Base-by-base conservation (phyloP, 2,329 filamentous ascomycete genomes). In the Talaromyces islandicus region DNA sequence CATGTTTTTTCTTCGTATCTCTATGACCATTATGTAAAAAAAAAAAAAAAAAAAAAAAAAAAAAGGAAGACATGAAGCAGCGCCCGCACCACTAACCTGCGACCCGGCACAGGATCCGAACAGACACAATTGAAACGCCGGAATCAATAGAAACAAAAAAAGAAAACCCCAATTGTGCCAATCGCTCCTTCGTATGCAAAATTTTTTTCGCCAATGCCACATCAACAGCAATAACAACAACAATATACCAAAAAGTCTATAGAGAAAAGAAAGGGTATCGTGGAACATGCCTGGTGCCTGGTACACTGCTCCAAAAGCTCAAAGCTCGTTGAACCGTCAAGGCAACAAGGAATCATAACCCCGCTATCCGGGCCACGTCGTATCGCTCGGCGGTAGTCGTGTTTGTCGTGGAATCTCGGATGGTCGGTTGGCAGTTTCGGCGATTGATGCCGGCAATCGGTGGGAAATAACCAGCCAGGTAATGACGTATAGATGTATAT, bases 131-230 rank as follows among this genome's bases (percentile, higher is more conserved):
- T 10, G 12, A 52, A 50, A 52, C 48, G 48, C 48, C 25, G 19
- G 25, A 52, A 29, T 52, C 24, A 21, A 17, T 14, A 29, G 14
- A 17, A 52, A 27, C 4, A 51, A 14, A 51, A 51, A 51, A 25
- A 29, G 30, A 4, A 29, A 25, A 24, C 7, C 11, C 48, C 48
- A 10, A 29, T 52, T 25, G 25, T 51, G 48, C 48, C 48, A 52
- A 48, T 59, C 29, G 41, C 58, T 59, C 53, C 58, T 32, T 56
- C 29, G 48, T 55, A 59, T 59, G 58, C 58, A 59, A 57, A 56
- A 50, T 55, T 50, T 55, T 43, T n/a, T 38, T n/a, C 25, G 17
- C 48, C 41, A 56, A 59, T 43, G 24, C 43, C 52, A 54, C 41
- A 27, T 56, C 43, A 25, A 7, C 43, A 51, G 27, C 50, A 48